Percentiles rank a stretch among this genome's conserved stretches.
These are phyloP conservation scores for Zoysia matrella DNA, from an alignment of 202 grass and related monocot species.

Conservation along the genomic window DNA sequence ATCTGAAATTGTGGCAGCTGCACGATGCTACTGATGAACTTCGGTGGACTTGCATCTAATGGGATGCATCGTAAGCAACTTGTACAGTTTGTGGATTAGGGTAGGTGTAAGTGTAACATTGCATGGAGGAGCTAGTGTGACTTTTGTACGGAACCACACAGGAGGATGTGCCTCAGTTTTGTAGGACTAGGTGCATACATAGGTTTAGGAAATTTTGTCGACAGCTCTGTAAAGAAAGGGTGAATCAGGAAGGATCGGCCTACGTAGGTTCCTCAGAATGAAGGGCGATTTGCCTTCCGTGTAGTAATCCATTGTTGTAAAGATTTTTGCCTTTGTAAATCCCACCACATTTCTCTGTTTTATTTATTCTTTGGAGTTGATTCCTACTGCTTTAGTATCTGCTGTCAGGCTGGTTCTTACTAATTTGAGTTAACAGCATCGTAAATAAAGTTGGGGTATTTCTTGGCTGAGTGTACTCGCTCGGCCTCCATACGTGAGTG, in stretches of 20 bases:
- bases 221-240: slow-evolving; percentile 26
- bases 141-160: slow-evolving; percentile 18
- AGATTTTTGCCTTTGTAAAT: no score
- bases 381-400: no score
- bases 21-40: background rate
- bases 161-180: background rate
- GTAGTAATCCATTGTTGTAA: no score
- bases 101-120: slow-evolving; percentile 6
- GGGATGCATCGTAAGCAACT: background rate
- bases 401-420: no score
- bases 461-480: no score
- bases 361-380: no score
- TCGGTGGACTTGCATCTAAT: background rate
- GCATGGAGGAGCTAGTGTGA: slow-evolving; percentile 7
- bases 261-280: background rate
- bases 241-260: background rate
- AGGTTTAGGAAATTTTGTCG: slow-evolving; percentile 44
- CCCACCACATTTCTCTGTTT: no score
- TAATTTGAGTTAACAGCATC: no score
- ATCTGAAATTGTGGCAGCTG: slow-evolving; percentile 7
- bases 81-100: slow-evolving; percentile 30
- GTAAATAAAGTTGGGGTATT: no score
- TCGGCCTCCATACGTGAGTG: no score
- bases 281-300: no score
- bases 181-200: slow-evolving; percentile 38